These are phyloP conservation scores for Saccharomyces hybrid DNA, from an alignment of 1,139 yeast species.

Conservation along the genomic window DNA sequence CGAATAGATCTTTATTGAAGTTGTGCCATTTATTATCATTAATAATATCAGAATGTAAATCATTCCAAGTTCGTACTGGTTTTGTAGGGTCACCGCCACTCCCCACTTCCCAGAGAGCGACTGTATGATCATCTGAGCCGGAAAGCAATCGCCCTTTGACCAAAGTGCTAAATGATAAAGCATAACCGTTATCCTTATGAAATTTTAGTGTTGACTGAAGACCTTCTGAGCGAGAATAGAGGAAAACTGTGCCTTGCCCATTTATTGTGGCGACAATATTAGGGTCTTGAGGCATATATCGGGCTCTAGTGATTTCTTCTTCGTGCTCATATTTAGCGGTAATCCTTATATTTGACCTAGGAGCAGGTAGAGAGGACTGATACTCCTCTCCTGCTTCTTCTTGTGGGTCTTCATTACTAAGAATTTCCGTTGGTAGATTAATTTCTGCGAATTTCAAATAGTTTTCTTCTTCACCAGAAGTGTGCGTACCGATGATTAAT, in stretches of 20 bases:
- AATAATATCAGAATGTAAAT: slow-evolving; percentile 48
- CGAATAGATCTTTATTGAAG: slow-evolving; percentile 44
- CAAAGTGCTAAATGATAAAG: slow-evolving; percentile 54
- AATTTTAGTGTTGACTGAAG: slow-evolving; percentile 35
- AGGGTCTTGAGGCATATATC: slow-evolving; percentile 70
- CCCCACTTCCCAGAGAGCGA: slow-evolving; percentile 50
- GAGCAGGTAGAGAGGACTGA: slow-evolving; percentile 10
- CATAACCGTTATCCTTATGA: slow-evolving; percentile 64
- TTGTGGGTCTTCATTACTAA: slow-evolving; percentile 10
- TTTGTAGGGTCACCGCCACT: neutral
- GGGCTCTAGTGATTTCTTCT: slow-evolving; percentile 71
- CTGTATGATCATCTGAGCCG: slow-evolving; percentile 55
- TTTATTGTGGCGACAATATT: slow-evolving; percentile 69
- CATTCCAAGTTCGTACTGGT: slow-evolving; percentile 30
- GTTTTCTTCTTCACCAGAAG: slow-evolving; percentile 72
- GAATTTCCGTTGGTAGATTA: slow-evolving; percentile 45
- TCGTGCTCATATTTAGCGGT: slow-evolving; percentile 48
- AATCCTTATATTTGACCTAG: slow-evolving; percentile 50
- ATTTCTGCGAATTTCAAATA: slow-evolving; percentile 70
- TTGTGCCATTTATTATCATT: slow-evolving; percentile 71
- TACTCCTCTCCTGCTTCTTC: slow-evolving; percentile 29
- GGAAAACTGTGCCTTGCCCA: slow-evolving; percentile 61
- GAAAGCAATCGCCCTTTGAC: slow-evolving; percentile 46
- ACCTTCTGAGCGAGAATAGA: slow-evolving; percentile 45
- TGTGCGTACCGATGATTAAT: slow-evolving; percentile 76